These are phyloP conservation scores for Colletotrichum orbiculare DNA, from an alignment of 2,329 filamentous ascomycete species.

Conservation along the genomic window DNA sequence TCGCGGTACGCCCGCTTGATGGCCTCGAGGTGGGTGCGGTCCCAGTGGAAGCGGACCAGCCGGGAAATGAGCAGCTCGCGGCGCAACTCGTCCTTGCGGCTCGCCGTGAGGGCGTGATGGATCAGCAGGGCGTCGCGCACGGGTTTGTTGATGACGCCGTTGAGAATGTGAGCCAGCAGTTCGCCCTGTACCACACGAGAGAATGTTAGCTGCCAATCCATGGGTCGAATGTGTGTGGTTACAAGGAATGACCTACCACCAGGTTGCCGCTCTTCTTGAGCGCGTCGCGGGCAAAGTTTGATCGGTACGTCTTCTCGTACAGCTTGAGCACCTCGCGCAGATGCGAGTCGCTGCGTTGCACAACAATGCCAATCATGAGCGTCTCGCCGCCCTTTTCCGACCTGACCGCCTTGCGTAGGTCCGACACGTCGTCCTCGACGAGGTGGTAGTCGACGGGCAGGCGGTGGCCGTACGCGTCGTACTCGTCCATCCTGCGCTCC, in stretches of 20 bases:
- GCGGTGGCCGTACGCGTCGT: slow-evolving; percentile 70
- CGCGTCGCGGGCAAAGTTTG: slow-evolving; percentile 89
- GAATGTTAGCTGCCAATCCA: background rate
- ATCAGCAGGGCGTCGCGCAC: slow-evolving; percentile 92
- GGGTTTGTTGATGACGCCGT: slow-evolving; percentile 95
- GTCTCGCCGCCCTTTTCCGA: slow-evolving; percentile 86
- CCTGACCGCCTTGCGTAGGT: slow-evolving; percentile 74
- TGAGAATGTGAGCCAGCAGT: slow-evolving; percentile 92
- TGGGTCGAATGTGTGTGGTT: background rate
- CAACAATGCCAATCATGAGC: slow-evolving; percentile 86
- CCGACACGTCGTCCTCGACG: slow-evolving; percentile 77
- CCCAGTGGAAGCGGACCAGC: slow-evolving; percentile 93
- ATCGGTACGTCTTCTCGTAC: slow-evolving; percentile 78
- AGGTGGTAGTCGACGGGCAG: slow-evolving; percentile 68
- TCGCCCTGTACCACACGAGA: slow-evolving; percentile 75
- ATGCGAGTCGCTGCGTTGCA: slow-evolving; percentile 83
- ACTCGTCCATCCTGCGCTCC: slow-evolving; percentile 85
- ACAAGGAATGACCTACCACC: slow-evolving; percentile 73
- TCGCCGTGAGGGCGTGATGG: slow-evolving; percentile 86
- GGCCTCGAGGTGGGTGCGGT: slow-evolving; percentile 80
- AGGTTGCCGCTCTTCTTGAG: slow-evolving; percentile 91
- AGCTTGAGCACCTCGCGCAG: slow-evolving; percentile 80
- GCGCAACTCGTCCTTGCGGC: slow-evolving; percentile 76
- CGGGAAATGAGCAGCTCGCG: slow-evolving; percentile 89
- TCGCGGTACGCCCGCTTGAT: slow-evolving; percentile 84